These are phyloP conservation scores for Camellia japonica DNA, from an alignment of 148 eudicot genomes.

Conservation along the genomic window DNA sequence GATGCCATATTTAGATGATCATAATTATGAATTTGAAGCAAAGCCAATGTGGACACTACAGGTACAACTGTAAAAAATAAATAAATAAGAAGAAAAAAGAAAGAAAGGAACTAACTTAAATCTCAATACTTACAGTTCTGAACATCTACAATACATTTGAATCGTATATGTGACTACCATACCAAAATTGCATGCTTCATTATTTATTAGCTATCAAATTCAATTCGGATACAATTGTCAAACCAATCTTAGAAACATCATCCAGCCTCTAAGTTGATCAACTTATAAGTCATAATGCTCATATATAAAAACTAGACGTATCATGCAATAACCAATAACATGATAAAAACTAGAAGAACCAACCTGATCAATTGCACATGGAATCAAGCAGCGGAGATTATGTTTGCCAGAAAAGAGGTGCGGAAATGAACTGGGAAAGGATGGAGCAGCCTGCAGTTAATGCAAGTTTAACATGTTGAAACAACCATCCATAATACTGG, in stretches of 20 bases:
- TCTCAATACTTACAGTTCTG: not conserved
- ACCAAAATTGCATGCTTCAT: not conserved
- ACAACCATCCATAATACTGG: not conserved
- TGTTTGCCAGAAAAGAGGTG: conserved; percentile 77
- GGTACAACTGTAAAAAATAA: not conserved
- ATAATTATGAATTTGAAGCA: not conserved
- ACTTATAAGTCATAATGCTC: not conserved
- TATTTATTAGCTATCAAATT: not conserved
- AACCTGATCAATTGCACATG: conserved; percentile 99
- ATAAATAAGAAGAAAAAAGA: not conserved
- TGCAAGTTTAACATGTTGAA: conserved; percentile 4
- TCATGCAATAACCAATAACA: not conserved
- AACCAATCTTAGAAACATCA: conserved; percentile 1
- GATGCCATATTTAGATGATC: not conserved
- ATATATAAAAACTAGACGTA: not conserved
- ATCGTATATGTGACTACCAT: not conserved
- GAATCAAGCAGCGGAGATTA: conserved; percentile 86
- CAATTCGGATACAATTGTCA: not conserved
- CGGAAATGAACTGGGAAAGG: conserved; percentile 93
- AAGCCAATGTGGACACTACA: not conserved
- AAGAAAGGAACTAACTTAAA: not conserved
- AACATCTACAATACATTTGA: not conserved
- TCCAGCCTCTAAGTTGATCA: not conserved
- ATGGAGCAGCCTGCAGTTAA: conserved; percentile 82
- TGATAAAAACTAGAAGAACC: conserved; percentile 5